phyloP scores from a whole-genome alignment of 148 eudicot genomes.

The Gaultheria prostrata region DNA sequence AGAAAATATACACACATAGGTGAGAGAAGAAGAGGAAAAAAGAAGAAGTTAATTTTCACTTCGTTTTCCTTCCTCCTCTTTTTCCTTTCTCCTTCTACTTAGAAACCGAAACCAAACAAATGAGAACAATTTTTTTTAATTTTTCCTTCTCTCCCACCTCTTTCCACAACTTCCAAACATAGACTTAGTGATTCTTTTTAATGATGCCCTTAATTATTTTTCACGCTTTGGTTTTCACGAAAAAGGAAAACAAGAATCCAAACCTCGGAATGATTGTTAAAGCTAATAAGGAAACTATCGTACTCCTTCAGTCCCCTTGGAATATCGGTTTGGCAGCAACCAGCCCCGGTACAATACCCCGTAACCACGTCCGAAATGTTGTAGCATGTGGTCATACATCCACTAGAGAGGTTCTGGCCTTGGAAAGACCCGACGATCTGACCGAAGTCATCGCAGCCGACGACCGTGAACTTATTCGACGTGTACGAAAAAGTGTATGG shows the following conservation, averaged over 20 bases:
- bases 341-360: slow-evolving; percentile 28
- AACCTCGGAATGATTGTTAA: neutral
- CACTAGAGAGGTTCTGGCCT: slow-evolving; percentile 12
- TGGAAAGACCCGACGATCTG: neutral
- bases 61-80: too few species aligned
- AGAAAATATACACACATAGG: too few species aligned
- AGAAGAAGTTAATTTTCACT: too few species aligned
- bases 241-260: neutral
- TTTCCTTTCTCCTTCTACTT: too few species aligned
- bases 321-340: slow-evolving; percentile 31
- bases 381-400: slow-evolving; percentile 26
- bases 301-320: neutral
- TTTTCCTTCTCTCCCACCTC: too few species aligned
- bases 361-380: slow-evolving; percentile 2
- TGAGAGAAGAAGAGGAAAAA: too few species aligned
- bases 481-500: slow-evolving; percentile 29
- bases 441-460: slow-evolving; percentile 44
- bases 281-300: too few species aligned
- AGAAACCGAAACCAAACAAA: too few species aligned
- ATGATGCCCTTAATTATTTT: too few species aligned
- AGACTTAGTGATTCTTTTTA: too few species aligned
- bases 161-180: too few species aligned
- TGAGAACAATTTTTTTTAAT: too few species aligned
- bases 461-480: slow-evolving; percentile 31
- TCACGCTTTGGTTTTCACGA: neutral